These are phyloP conservation scores for Claviceps africana DNA, from an alignment of 2,329 filamentous ascomycete genomes.

Conservation along the genomic window DNA sequence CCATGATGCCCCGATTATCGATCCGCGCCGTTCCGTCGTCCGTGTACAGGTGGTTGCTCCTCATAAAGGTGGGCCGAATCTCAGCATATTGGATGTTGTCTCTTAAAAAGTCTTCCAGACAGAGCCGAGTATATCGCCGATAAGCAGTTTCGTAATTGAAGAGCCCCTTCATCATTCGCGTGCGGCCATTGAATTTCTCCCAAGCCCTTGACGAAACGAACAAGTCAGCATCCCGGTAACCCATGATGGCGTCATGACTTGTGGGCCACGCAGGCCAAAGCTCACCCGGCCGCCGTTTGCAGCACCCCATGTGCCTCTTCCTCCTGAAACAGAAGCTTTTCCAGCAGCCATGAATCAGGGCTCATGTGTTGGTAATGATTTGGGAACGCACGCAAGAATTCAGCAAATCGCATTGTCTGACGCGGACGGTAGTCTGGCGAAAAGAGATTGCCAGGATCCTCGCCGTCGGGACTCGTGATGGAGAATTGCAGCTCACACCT, in stretches of 20 bases:
- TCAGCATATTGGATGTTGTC: conserved; percentile 61
- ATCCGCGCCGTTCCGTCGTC: conserved; percentile 40
- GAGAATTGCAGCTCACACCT: conserved; percentile 50
- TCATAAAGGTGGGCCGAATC: conserved; percentile 56
- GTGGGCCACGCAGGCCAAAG: not conserved
- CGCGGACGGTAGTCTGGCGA: conserved; percentile 29
- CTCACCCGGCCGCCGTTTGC: conserved; percentile 41
- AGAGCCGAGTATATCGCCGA: conserved; percentile 42
- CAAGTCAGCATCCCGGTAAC: not conserved
- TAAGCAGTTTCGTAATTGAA: conserved; percentile 54
- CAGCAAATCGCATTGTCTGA: conserved; percentile 27
- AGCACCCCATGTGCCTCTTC: conserved; percentile 41
- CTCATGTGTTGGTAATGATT: conserved; percentile 11
- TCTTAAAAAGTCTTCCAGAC: conserved; percentile 45
- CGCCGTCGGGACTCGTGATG: conserved; percentile 25
- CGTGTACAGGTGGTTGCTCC: conserved; percentile 43
- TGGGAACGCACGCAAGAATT: conserved; percentile 26
- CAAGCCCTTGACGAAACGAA: conserved; percentile 27
- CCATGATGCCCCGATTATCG: conserved; percentile 45
- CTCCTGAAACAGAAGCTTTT: conserved; percentile 48
- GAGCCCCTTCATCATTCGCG: conserved; percentile 58
- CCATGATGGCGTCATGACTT: not conserved
- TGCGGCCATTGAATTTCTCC: conserved; percentile 53
- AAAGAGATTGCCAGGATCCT: conserved; percentile 35
- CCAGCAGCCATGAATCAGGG: conserved; percentile 39